These are phyloP conservation scores for Bipolaris gigantea DNA, from an alignment of 2,329 filamentous ascomycete species.

Conservation along the genomic window DNA sequence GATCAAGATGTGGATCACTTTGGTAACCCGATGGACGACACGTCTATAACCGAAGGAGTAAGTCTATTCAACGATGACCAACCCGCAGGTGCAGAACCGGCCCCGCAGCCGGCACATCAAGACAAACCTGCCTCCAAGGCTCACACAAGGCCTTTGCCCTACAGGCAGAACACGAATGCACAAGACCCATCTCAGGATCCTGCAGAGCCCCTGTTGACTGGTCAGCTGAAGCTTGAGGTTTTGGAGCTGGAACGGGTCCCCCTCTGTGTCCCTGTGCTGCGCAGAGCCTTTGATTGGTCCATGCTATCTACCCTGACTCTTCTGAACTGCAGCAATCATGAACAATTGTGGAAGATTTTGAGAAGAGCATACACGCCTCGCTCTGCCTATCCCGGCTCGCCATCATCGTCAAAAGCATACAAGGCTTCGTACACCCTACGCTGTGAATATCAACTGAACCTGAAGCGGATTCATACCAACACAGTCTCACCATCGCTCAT, in stretches of 20 bases:
- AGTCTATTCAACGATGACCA: slow-evolving; percentile 27
- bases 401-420: slow-evolving; percentile 42
- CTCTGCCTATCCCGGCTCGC: slow-evolving; percentile 36
- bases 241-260: slow-evolving; percentile 75
- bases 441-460: slow-evolving; percentile 54
- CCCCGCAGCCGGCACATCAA: slow-evolving; percentile 6
- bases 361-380: slow-evolving; percentile 56
- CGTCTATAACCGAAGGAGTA: slow-evolving; percentile 28
- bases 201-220: slow-evolving; percentile 51
- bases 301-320: slow-evolving; percentile 71
- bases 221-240: slow-evolving; percentile 67
- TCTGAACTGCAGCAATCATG: slow-evolving; percentile 71
- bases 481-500: slow-evolving; percentile 69
- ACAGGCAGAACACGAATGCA: not conserved
- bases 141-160: not conserved
- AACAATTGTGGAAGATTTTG: slow-evolving; percentile 74
- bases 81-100: slow-evolving; percentile 15
- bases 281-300: slow-evolving; percentile 74
- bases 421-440: slow-evolving; percentile 45
- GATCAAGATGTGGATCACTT: slow-evolving; percentile 34
- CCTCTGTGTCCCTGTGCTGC: slow-evolving; percentile 71
- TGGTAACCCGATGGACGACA: slow-evolving; percentile 30
- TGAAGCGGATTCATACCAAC: slow-evolving; percentile 78
- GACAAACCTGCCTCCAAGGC: slow-evolving; percentile 8
- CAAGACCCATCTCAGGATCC: slow-evolving; percentile 4